Conservation (phyloP, 768 basidiomycete species). For the Rhodotorula diobovata region DNA sequence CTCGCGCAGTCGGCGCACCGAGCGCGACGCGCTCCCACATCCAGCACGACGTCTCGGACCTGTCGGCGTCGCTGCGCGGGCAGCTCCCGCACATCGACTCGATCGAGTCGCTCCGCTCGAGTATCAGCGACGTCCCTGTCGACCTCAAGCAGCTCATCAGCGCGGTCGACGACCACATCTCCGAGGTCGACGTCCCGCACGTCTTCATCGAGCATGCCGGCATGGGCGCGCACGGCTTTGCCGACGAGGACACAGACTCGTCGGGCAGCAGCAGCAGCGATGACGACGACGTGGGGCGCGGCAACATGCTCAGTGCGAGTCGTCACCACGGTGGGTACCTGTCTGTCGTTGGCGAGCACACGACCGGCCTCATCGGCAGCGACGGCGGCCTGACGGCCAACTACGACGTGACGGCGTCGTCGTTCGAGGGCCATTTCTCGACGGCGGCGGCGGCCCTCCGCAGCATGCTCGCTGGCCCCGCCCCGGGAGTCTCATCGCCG, state of each 20-base stretch:
- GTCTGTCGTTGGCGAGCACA: background rate
- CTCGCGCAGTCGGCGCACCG: background rate
- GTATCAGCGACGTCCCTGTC: slow-evolving; percentile 23
- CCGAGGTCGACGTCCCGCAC: slow-evolving; percentile 15
- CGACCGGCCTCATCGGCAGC: background rate
- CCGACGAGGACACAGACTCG: slow-evolving; percentile 11
- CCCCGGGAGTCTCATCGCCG: background rate
- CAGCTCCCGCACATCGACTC: slow-evolving; percentile 17
- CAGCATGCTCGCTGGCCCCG: slow-evolving; percentile 4
- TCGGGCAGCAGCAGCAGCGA: background rate
- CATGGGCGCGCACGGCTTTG: slow-evolving; percentile 11
- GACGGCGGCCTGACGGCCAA: background rate
- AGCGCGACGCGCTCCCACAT: background rate
- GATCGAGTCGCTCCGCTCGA: slow-evolving; percentile 31
- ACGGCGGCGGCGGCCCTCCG: slow-evolving; percentile 14
- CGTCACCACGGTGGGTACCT: background rate
- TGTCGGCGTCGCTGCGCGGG: slow-evolving; percentile 12
- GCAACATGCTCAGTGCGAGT: background rate
- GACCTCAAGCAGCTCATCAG: slow-evolving; percentile 29
- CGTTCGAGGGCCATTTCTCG: slow-evolving; percentile 29
- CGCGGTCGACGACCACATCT: slow-evolving; percentile 31
- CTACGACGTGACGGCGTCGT: slow-evolving; percentile 5
- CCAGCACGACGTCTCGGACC: background rate
- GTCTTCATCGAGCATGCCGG: background rate
- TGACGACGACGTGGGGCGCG: background rate